Percentiles rank a stretch among this genome's conserved stretches.
Evolutionary conservation across 257 asterid genomes (phyloP).

Genomic region (Solanum okadae): DNA sequence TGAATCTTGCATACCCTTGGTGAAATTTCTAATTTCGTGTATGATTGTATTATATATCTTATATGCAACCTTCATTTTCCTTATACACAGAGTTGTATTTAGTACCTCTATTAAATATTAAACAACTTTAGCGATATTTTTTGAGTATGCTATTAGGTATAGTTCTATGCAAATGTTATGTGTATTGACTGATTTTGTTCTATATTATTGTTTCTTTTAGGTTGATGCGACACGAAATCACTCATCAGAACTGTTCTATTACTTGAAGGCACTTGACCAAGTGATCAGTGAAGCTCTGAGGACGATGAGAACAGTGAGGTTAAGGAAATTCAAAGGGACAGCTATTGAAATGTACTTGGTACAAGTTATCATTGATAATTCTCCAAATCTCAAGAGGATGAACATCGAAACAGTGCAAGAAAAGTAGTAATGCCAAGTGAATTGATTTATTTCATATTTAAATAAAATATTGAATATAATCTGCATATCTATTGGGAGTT

Average conservation of each 20-base stretch:
- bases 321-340: background rate
- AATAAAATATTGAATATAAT: background rate
- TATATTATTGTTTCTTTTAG: background rate
- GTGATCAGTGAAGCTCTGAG: background rate
- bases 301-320: background rate
- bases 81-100: background rate
- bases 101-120: background rate
- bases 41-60: background rate
- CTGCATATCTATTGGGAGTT: background rate
- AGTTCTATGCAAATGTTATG: background rate
- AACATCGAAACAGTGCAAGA: background rate
- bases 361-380: background rate
- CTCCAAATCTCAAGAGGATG: background rate
- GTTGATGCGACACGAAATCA: background rate
- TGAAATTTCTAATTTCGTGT: background rate
- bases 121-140: background rate
- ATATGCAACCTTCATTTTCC: background rate
- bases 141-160: background rate
- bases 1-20: background rate
- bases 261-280: background rate
- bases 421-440: background rate
- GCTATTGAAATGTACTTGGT: background rate
- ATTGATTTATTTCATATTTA: background rate
- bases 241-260: background rate
- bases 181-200: background rate